These are phyloP conservation scores for Pleodorina starrii DNA, from an alignment of 139 green algal genomes.

Conservation along the genomic window DNA sequence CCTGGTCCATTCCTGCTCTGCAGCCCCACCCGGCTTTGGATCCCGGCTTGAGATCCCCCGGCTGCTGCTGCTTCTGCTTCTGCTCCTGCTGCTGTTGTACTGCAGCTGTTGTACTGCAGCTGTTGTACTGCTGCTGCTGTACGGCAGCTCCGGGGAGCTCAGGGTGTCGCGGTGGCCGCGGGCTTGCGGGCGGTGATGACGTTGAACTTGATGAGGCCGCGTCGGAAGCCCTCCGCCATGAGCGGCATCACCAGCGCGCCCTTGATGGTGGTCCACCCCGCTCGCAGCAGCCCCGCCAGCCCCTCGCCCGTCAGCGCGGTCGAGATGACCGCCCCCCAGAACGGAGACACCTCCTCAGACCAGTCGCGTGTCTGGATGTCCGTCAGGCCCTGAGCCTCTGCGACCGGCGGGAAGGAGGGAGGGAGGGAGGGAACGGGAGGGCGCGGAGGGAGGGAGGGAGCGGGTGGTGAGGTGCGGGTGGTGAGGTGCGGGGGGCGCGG, in stretches of 20 bases:
- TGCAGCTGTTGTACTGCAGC: too few relatives aligned
- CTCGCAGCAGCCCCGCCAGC: constrained; percentile 86
- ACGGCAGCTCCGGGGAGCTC: too few relatives aligned
- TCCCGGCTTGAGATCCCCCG: too few relatives aligned
- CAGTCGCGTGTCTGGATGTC: constrained; percentile 87
- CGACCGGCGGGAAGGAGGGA: not conserved
- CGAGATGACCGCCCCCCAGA: constrained; percentile 96
- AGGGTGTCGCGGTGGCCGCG: too few relatives aligned
- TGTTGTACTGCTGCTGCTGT: too few relatives aligned
- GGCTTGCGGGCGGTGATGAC: constrained; percentile 85
- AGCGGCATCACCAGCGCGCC: constrained; percentile 96
- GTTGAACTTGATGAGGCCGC: constrained; percentile 96
- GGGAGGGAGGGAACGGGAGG: not conserved
- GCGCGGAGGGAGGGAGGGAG: not conserved
- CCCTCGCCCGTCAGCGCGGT: constrained; percentile 85
- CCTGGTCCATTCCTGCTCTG: too few relatives aligned
- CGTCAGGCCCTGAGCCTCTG: constrained; percentile 62
- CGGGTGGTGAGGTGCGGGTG: too few relatives aligned
- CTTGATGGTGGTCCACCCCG: constrained; percentile 92
- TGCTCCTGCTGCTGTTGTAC: too few relatives aligned
- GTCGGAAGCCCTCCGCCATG: constrained; percentile 91
- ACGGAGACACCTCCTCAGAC: constrained; percentile 93
- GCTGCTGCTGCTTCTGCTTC: too few relatives aligned
- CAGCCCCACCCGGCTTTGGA: too few relatives aligned
- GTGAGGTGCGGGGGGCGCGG: too few relatives aligned